Base-by-base conservation (phyloP, 2,329 filamentous ascomycete species). In the Pseudogymnoascus pannorum region DNA sequence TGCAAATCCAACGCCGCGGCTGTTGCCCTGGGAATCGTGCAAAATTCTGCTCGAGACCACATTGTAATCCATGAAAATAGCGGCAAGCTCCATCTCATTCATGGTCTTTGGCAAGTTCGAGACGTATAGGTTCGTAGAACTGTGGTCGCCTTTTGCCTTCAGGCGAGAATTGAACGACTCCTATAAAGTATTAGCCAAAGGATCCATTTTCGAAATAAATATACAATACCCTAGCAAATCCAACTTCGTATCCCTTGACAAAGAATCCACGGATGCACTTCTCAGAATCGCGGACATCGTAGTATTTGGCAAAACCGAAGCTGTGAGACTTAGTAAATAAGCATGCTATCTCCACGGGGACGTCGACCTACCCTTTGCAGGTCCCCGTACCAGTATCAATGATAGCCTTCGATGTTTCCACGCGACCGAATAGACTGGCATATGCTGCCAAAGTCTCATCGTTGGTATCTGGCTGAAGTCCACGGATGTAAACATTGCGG, bases 141-240 rank as follows among this genome's bases (percentile, higher is more conserved):
- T 72, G 59, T 89, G 89, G 71, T 99, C 93, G 61, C 92, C 89
- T 71, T 97, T 90, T 51, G 94, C 93, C 81, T 99, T 97, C 69
- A 99, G 88, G 68, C 95, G 92, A 67, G 92, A 92, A 75, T 99
- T 99, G 78, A 97, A 97, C 18, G 93, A 97, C 79, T 97, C 94
- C 89, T 95, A 62, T 11, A 9, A 29, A 63, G 64, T n/a, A 58
- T 68, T 65, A 68, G 71, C 59, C 54, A 63, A 31, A 48, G 58
- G 61, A 22, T 60, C 5, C 29, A 38, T 57, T 40, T 51, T 59
- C 29, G 38, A 60, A 31, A 51, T 38, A 14, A 60, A 16, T 3
- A 54, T 60, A 35, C 40, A 60, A n/a, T 77, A 95, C 92, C 71
- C 92, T 85, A 68, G 95, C 94, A 77, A 97, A 97, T 72, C 93